Evolutionary conservation across 2,329 filamentous ascomycete genomes (phyloP).

Genomic region (Stachybotrys chartarum): DNA sequence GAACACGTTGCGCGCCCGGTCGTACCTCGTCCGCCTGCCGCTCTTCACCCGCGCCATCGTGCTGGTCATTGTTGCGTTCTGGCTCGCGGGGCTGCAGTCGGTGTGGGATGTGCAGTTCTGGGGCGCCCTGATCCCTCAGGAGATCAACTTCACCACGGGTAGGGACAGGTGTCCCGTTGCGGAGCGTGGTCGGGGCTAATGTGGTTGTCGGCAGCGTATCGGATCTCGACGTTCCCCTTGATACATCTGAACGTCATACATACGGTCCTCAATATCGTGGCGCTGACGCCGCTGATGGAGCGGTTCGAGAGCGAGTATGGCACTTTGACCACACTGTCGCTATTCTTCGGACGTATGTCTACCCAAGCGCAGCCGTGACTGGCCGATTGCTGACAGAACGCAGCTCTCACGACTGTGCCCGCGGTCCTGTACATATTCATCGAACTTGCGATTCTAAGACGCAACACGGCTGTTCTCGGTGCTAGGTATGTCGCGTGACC

Average conservation of each 20-base stretch:
- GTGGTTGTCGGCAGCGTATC: conserved; percentile 58
- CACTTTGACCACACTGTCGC: conserved; percentile 75
- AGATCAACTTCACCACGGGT: conserved; percentile 67
- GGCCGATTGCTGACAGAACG: conserved; percentile 6
- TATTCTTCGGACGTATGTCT: conserved; percentile 87
- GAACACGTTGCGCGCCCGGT: conserved; percentile 66
- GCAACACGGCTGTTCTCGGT: conserved; percentile 71
- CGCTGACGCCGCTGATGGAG: conserved; percentile 81
- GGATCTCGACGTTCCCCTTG: conserved; percentile 86
- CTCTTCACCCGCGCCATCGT: conserved; percentile 73
- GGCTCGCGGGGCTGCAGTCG: conserved; percentile 60
- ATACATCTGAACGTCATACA: conserved; percentile 80
- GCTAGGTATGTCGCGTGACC: conserved; percentile 55
- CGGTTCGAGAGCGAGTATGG: conserved; percentile 91
- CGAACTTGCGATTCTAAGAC: conserved; percentile 64
- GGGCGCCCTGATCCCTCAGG: conserved; percentile 71
- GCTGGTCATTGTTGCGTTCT: conserved; percentile 52
- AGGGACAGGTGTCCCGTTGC: conserved; percentile 11
- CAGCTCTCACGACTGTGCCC: conserved; percentile 74
- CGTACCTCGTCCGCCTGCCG: conserved; percentile 78
- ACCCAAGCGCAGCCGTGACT: background rate
- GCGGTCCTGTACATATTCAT: conserved; percentile 74
- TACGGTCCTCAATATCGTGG: conserved; percentile 69
- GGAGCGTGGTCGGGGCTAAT: conserved; percentile 2
- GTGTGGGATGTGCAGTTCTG: conserved; percentile 68